Evolutionary conservation across 1,284 basidiomycete genomes (phyloP), one percentile per base, ranked within the genome.

Genomic region (Tremellales sp.): DNA sequence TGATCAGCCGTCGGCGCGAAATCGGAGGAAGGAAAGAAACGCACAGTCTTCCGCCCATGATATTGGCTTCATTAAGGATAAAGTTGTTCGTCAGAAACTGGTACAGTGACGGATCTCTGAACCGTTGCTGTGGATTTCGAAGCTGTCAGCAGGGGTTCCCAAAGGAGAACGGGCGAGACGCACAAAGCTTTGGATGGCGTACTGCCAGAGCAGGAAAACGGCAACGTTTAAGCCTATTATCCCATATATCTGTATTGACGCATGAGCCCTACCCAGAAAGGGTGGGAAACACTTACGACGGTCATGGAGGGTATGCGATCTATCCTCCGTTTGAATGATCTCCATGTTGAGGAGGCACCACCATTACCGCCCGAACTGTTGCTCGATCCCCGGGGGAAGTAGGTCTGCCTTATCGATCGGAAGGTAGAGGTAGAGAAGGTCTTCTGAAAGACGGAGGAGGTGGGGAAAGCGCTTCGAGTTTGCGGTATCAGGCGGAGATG

Each of bases 1-100:
- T 25, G 14, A 3, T 24, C 4, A 16, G 18, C 33, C 3, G 32
- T 29, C 28, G 45, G 37, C 43, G 37, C 31, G 8, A 35, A 35
- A 27, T 6, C 22, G 14, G 24, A n/a, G n/a, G n/a, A n/a, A n/a
- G 26, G 26, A 22, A 28, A 16, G 35, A 34, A 16, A 69, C 82
- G 45, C 52, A 87, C 86, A 86, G 65, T 68, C 88, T 77, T 5
- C 88, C 88, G 5, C 77, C 71, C 1, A 72, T 68, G 18, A 92
- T 61, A 68, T 91, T 92, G 10, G 70, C 61, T 75, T 80, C 62
- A 31, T 65, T 71, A 3, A 71, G 61, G 32, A 79, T 77, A 63
- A 93, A 91, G 70, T 93, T 84, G 32, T 82, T 65, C 9, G 68
- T 56, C 80, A 93, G 81, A 74, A 78, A 85, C 14, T 67, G 48